These are phyloP conservation scores for Glaciozyma antarctica DNA, from an alignment of 768 basidiomycete genomes.

Conservation along the genomic window DNA sequence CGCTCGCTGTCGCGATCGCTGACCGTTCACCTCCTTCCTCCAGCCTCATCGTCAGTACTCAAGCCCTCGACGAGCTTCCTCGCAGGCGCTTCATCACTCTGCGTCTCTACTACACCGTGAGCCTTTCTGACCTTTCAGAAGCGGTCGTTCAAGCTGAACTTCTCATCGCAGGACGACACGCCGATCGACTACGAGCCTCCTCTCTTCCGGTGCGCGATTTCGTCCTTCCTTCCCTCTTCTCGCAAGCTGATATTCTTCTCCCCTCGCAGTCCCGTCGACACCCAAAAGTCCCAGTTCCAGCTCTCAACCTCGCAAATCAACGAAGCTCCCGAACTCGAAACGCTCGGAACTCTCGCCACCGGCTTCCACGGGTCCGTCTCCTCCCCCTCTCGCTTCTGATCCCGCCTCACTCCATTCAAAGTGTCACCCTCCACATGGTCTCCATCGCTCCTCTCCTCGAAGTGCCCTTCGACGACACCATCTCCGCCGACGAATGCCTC, in stretches of 20 bases:
- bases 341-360: constrained; percentile 21
- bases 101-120: constrained; percentile 65
- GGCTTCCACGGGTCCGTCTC: constrained; percentile 30
- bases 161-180: constrained; percentile 46
- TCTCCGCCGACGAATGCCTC: constrained; percentile 13
- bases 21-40: background rate
- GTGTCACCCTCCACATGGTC: constrained; percentile 32
- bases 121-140: too few species aligned
- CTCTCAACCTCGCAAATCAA: constrained; percentile 17
- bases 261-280: background rate
- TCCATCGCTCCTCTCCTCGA: constrained; percentile 51
- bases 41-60: constrained; percentile 28
- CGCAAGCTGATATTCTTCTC: background rate
- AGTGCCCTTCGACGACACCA: constrained; percentile 48
- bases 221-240: background rate
- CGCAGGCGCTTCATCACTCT: constrained; percentile 78
- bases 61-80: constrained; percentile 37
- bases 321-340: constrained; percentile 19
- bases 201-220: constrained; percentile 44
- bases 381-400: background rate
- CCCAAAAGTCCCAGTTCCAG: constrained; percentile 9
- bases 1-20: background rate
- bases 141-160: too few species aligned
- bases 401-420: background rate
- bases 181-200: constrained; percentile 79